Base-by-base conservation (phyloP, 257 asterid species). In the Datura wrightii region DNA sequence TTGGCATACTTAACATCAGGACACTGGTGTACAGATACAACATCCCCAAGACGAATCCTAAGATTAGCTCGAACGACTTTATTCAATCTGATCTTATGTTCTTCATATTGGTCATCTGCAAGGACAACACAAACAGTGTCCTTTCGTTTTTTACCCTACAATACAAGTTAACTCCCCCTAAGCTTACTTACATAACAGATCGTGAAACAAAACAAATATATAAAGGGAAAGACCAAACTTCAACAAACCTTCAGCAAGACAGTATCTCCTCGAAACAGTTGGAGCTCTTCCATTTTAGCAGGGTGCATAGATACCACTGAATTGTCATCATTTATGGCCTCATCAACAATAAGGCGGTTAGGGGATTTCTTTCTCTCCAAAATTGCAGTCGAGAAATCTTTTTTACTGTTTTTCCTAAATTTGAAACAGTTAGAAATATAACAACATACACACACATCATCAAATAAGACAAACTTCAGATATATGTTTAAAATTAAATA, bases 1-100 rank as follows among this genome's bases (percentile, higher is more conserved):
- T 91, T 92, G 80, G 97, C 98, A 84, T 94, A 94, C 89, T 94
- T 92, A 82, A 94, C 98, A 84, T 94, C 98, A 88, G 98, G 92
- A 85, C 97, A 94, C 74, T 93, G 98, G 84, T 92, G 94, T n/a
- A 94, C 94, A 52, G 98, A 93, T 56, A 94, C 92, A 83, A 94
- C 98, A 86, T 94, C 98, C 46, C 95, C 98, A n/a, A 94, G 98
- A 87, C 97, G 89, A 79, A 94, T 93, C 90, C 93, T 88, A 58
- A 94, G 94, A 86, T 94, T 94, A 55, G 86, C 86, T 63, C 98
- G 89, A 72, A 92, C 94, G 37, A 94, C 95, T 90, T 94, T 94
- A 88, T 94, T 94, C 95, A 94, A 92, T 74, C 98, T 89, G 53
- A 94, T 91, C 91, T 92, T 94, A 58, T 93, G 97, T 85, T 91